Evolutionary conservation across 192 early-diverging fungal species (phyloP), one percentile per base, ranked within the genome.

Genomic region (Coemansia sp.): DNA sequence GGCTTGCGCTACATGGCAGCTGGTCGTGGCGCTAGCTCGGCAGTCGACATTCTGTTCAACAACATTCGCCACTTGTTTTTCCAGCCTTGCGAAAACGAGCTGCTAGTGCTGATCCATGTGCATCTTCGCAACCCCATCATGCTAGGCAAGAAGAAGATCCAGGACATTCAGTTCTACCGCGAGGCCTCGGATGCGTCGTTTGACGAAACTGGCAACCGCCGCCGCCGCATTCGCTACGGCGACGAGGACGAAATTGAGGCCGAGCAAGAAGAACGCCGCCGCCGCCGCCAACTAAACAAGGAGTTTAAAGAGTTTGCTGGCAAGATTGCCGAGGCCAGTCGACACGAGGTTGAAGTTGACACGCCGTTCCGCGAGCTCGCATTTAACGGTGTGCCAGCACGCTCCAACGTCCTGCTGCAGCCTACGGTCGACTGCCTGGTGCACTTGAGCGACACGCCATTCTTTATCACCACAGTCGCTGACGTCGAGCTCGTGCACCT

Each of bases 21-120:
- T 8, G 71, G 91, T 5, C 86, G 86, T 56, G 78, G 73, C 35
- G 64, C 61, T 14, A 88, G 91, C 47, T 81, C 90, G 33, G 82
- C 82, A n/a, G 85, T 95, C 81, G 92, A 97, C 70, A 82, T 99
- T 27, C 69, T 99, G 52, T 99, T 99, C 65, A 92, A 88, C 79
- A 99, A 99, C 69, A 88, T 99, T 60, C 88, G 91, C 60, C 97
- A 99, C 63, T 55, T 99, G 43, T 91, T 97, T 69, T 99, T 95
- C 80, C 97, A 99, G 66, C 94, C 95, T 19, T 99, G 95, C 75
- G 97, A 99, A 60, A 82, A 88, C 51, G 97, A 99, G 72, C 74
- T 98, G 36, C 83, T 97, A 61, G 95, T 99, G 18, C 61, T 99
- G 29, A 77, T 99, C 50, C 97, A 99, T 62, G 78, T 94, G 22